phyloP scores from a whole-genome alignment of 345 rosid genomes.

The Adansonia digitata region DNA sequence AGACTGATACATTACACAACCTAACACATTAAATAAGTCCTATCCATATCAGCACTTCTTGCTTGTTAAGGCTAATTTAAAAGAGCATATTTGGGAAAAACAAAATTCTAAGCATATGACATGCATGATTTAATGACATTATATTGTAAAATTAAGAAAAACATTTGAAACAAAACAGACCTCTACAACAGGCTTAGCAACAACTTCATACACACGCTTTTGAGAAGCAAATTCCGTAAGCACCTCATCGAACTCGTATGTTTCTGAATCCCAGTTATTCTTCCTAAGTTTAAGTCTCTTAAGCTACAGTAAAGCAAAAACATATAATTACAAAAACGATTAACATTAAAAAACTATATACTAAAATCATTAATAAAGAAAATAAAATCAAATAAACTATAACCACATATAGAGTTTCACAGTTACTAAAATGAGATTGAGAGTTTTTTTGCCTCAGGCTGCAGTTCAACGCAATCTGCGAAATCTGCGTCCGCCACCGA shows the following conservation, averaged over 20 bases:
- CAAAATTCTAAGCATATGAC: background rate
- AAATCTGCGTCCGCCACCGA: constrained; percentile 89
- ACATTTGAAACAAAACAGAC: constrained; percentile 26
- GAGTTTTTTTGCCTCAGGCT: constrained; percentile 68
- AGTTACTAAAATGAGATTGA: constrained; percentile 3
- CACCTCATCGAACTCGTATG: constrained; percentile 93
- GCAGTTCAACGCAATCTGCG: constrained; percentile 95
- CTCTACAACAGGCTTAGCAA: constrained; percentile 99
- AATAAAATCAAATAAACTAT: background rate
- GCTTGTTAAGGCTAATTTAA: background rate
- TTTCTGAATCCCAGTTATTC: constrained; percentile 96
- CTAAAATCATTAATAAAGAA: background rate
- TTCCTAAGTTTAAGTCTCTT: constrained; percentile 93
- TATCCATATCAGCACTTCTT: background rate
- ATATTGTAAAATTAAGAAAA: background rate
- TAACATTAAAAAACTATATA: background rate
- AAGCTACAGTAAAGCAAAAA: constrained; percentile 37
- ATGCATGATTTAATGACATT: background rate
- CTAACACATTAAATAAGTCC: background rate
- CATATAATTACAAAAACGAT: background rate
- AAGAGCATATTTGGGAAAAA: background rate
- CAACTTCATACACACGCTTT: constrained; percentile 91
- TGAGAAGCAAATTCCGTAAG: constrained; percentile 96
- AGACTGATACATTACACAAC: background rate
- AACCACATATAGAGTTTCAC: background rate